Conservation (phyloP, 805 yeast species). For the Yamadazyma akitaensis region DNA sequence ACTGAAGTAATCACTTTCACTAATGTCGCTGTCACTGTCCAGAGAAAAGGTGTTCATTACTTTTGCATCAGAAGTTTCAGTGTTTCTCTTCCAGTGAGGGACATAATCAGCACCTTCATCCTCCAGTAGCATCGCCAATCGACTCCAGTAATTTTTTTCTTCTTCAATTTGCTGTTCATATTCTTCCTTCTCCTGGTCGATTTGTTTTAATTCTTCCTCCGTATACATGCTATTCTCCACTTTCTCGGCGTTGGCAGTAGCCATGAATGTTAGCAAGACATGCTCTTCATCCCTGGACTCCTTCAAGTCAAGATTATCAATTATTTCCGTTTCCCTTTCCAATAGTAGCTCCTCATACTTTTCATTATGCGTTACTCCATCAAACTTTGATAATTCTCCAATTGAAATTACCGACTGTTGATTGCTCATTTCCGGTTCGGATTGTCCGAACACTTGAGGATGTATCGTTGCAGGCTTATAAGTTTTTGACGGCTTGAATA, state of each 20-base stretch:
- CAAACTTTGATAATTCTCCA: constrained; percentile 5
- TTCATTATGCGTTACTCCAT: constrained; percentile 11
- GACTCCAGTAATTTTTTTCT: constrained; percentile 3
- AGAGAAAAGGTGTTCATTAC: neutral
- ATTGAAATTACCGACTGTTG: neutral
- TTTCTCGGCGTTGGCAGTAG: constrained; percentile 10
- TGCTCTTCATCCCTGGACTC: constrained; percentile 18
- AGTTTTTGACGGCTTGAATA: neutral
- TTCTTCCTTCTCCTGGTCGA: constrained; percentile 1
- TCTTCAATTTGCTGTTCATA: constrained; percentile 5
- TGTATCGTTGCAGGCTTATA: neutral
- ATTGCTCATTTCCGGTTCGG: neutral
- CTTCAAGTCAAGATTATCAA: constrained; percentile 14
- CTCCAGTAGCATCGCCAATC: constrained; percentile 1
- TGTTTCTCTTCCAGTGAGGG: constrained; percentile 1
- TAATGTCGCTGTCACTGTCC: neutral
- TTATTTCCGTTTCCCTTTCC: constrained; percentile 9
- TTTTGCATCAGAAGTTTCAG: neutral
- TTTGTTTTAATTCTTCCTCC: constrained; percentile 10
- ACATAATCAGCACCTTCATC: neutral
- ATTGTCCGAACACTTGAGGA: neutral
- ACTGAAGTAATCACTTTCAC: neutral
- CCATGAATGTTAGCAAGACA: constrained; percentile 16
- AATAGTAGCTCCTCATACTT: constrained; percentile 9
- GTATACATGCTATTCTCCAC: constrained; percentile 6